Evolutionary conservation across 805 yeast genomes (phyloP).

Genomic region (Saturnispora mendoncae): DNA sequence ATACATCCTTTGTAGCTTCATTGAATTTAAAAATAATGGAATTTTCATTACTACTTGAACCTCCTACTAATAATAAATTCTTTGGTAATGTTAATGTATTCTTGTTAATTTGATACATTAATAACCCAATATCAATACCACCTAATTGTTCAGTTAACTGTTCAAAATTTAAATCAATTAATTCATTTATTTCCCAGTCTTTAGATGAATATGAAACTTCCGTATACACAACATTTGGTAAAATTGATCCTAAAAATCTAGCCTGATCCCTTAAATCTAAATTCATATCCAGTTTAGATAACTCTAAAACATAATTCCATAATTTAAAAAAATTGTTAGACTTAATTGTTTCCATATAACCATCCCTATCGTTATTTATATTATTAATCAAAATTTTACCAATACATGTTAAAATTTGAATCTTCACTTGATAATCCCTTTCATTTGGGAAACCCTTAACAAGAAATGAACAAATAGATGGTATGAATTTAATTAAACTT

Average conservation of each 20-base stretch:
- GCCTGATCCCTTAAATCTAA: slow-evolving; percentile 82
- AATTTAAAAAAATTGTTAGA: slow-evolving; percentile 35
- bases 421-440: slow-evolving; percentile 43
- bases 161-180: slow-evolving; percentile 12
- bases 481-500: slow-evolving; percentile 40
- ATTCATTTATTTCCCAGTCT: slow-evolving; percentile 15
- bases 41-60: not conserved
- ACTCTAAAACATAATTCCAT: slow-evolving; percentile 52
- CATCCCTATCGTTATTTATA: slow-evolving; percentile 30
- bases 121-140: slow-evolving; percentile 24
- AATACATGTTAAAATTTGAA: slow-evolving; percentile 62
- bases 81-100: not conserved
- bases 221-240: slow-evolving; percentile 34
- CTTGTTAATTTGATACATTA: slow-evolving; percentile 23
- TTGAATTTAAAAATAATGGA: slow-evolving; percentile 12
- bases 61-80: not conserved
- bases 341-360: slow-evolving; percentile 27
- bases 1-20: slow-evolving; percentile 11
- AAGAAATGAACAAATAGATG: slow-evolving; percentile 63
- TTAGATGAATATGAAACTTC: slow-evolving; percentile 13
- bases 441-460: slow-evolving; percentile 47
- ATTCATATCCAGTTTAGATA: slow-evolving; percentile 64
- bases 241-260: slow-evolving; percentile 56
- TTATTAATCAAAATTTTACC: slow-evolving; percentile 61
- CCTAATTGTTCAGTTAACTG: slow-evolving; percentile 10